Percentiles rank a stretch among this genome's conserved stretches.
Conservation (phyloP, 164 flowering plant species). For the Buxus sempervirens region DNA sequence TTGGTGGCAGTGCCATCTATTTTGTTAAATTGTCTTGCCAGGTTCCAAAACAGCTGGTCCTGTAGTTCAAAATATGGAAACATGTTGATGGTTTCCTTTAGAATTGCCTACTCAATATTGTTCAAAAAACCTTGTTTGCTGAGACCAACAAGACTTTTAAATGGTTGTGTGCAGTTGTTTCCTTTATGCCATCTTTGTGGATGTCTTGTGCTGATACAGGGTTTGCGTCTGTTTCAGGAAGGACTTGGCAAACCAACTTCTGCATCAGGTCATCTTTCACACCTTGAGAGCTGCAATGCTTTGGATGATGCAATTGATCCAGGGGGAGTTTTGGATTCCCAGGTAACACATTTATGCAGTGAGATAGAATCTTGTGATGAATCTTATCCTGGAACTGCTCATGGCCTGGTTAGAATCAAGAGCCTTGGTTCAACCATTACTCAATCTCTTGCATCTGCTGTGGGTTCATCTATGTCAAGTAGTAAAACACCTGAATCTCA, state of each 20-base stretch:
- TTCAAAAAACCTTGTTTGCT: not conserved
- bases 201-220: not conserved
- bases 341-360: constrained; percentile 23
- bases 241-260: constrained; percentile 50
- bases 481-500: constrained; percentile 62
- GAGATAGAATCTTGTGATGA: constrained; percentile 33
- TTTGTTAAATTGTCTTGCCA: too few species aligned
- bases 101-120: not conserved
- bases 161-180: not conserved
- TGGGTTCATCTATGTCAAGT: constrained; percentile 57
- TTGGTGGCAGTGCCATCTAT: too few species aligned
- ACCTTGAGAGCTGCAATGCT: constrained; percentile 49
- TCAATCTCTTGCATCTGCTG: constrained; percentile 45
- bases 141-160: not conserved
- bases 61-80: not conserved
- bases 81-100: not conserved
- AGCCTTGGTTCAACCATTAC: constrained; percentile 33
- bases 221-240: constrained; percentile 46
- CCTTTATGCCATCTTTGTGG: not conserved
- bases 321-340: constrained; percentile 22
- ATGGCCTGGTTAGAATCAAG: constrained; percentile 38
- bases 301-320: constrained; percentile 39
- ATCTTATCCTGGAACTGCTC: constrained; percentile 30
- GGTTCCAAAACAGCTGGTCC: not conserved
- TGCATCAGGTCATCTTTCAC: constrained; percentile 39